These are phyloP conservation scores for Sordariomycetes sp. DNA, from an alignment of 2,329 filamentous ascomycete species.

Conservation along the genomic window DNA sequence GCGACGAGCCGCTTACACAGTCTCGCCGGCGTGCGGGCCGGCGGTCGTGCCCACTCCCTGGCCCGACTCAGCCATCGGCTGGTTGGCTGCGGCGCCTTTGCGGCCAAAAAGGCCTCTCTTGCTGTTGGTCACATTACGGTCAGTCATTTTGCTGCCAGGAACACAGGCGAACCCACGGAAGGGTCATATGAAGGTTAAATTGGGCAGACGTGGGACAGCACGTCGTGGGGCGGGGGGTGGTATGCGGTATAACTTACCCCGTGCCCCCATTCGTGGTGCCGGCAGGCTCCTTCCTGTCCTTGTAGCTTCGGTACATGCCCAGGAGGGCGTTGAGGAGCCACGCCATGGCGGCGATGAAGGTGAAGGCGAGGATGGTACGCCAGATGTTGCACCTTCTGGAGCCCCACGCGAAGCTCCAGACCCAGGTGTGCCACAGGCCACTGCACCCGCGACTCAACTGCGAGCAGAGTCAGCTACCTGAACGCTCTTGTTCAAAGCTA, in stretches of 20 bases:
- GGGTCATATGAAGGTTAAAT: not conserved
- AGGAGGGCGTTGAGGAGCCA: slow-evolving; percentile 13
- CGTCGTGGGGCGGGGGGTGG: not conserved
- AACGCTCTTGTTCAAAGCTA: too few species aligned
- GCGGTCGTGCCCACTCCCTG: not conserved
- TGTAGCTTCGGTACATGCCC: slow-evolving; percentile 3
- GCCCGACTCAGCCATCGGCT: not conserved
- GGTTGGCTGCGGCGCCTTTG: not conserved
- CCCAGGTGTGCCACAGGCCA: slow-evolving; percentile 12
- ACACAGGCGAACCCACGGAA: not conserved
- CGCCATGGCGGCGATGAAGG: slow-evolving; percentile 12
- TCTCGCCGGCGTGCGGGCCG: not conserved
- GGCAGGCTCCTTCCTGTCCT: not conserved
- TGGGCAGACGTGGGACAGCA: not conserved
- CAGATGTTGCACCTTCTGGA: slow-evolving; percentile 12
- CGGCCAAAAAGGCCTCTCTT: not conserved
- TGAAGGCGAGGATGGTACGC: slow-evolving; percentile 13
- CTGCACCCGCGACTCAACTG: slow-evolving; percentile 7
- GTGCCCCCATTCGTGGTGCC: not conserved
- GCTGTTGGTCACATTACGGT: not conserved
- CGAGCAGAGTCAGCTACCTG: not conserved
- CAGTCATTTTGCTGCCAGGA: not conserved
- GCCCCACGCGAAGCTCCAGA: slow-evolving; percentile 18
- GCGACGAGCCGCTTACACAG: not conserved
- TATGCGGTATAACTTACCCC: not conserved